Evolutionary conservation across 176 grass and related monocot species (phyloP), one percentile per base, ranked within the genome.

Genomic region (Stipa capillata): DNA sequence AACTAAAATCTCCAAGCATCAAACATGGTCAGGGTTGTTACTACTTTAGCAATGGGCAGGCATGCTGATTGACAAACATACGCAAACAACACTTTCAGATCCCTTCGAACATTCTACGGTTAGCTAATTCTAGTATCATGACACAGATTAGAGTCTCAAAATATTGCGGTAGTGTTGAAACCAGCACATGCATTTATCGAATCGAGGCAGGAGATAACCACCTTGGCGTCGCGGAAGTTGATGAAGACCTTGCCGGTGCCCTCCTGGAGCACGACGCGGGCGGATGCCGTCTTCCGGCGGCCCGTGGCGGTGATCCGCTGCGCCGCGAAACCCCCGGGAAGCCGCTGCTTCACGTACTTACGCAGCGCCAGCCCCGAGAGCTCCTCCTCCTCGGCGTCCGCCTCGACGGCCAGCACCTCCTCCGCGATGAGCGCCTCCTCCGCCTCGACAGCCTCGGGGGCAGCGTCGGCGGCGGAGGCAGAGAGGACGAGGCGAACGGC

Each of bases 241-340:
- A 99, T 92, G 76, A 99, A 88, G 73, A 95, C 79, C 88, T 77
- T 95, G 4, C 96, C 96, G 14, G 88, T 88, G 21, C 96, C 96
- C 80, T 98, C 96, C 84, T 92, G 92, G 52, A 99, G 89, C 29
- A 90, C 96, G 65, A 99, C 96, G 76, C 92, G 88, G 37, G 96
- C 92, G 69, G 82, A 85, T 40, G 96, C 90, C 28, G 88, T 89
- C 75, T 99, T 99, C 78, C 92, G 87, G 39, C 92, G 84, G 44
- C 96, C 96, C 39, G 96, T 99, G 58, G 90, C 90, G 70, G 89
- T 90, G 72, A 95, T 87, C 88, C 88, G 84, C 95, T 98, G 95
- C 12, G 92, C 92, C 7, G 95, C 95, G 68, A 99, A 92, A 0
- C 96, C 92, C 0, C 96, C 96, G 0, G 96, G 96, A 8, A 99